These are phyloP conservation scores for Dioscorea zingiberensis DNA, from an alignment of 106 monocot species.

Conservation along the genomic window DNA sequence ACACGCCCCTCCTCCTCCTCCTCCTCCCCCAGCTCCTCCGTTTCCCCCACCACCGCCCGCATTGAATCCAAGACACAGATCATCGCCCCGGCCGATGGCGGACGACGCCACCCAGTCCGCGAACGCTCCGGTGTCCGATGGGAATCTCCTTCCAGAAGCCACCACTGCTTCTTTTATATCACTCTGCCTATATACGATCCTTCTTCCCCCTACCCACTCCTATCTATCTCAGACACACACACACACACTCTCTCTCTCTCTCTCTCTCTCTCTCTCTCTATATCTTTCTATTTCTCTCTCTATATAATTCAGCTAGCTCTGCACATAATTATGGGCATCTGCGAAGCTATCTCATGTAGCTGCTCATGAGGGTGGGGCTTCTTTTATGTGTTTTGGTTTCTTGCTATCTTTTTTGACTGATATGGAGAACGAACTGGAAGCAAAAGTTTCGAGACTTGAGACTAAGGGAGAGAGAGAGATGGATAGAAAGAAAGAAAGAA, in stretches of 20 bases:
- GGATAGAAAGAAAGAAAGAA: not conserved
- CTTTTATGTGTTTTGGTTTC: not conserved
- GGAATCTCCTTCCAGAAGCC: conserved; percentile 70
- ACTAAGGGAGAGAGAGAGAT: no score
- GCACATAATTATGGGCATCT: not conserved
- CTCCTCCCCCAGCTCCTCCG: conserved; percentile 8
- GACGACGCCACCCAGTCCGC: conserved; percentile 82
- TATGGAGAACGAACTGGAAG: no score
- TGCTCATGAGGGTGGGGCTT: not conserved
- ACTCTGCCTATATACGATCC: not conserved
- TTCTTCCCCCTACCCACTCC: not conserved
- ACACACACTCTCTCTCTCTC: not conserved
- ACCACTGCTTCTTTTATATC: conserved; percentile 15
- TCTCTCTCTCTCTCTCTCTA: not conserved
- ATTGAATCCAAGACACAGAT: conserved; percentile 71
- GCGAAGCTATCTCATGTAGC: not conserved
- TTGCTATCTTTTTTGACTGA: not conserved
- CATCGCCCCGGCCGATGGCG: conserved; percentile 53
- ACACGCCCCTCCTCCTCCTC: conserved; percentile 3
- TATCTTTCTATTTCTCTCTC: not conserved
- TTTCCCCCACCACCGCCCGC: conserved; percentile 10
- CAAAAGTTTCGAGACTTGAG: not conserved
- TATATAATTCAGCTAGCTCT: conserved; percentile 1
- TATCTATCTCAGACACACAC: no score
- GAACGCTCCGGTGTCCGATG: conserved; percentile 76